Base-by-base conservation (phyloP, 169 alveolate genomes). In the Eimeria mitis region DNA sequence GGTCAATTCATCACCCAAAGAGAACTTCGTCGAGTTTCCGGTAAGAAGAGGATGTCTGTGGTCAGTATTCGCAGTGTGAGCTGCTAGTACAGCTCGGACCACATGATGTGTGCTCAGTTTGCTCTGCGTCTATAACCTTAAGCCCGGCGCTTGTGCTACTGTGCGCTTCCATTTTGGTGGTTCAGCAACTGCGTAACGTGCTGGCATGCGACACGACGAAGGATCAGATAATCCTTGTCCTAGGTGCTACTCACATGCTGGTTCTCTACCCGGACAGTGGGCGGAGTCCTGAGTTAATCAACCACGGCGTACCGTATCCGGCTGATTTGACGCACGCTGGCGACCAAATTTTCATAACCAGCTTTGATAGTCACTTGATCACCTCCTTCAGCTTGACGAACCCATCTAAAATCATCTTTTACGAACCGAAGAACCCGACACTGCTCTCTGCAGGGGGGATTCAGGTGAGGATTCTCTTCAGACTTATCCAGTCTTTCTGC, bases 361-460 rank as follows among this genome's bases (percentile, higher is more conserved):
- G 81, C 70, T 92, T 79, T 71, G 94, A 84, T 11, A 92, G 94
- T 19, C 96, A 79, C 47, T 47, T 92, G 94, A 83, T 92, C 23
- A 79, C 87, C 59, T 37, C 89, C 7, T 59, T 92, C 52, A 83
- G 70, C 40, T 21, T 71, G 47, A 25, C 40, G 52, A 42, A 92
- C 56, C 96, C 96, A 13, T n/a, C 42, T 11, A 63, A 79, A 40
- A 34, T 42, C 85, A 56, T 63, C 37, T 54, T 63, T 42, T 70
- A 79, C 89, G 89, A 49, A 34, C 96, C 96, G 21, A 83, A 88
- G 5, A 63, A 83, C 44, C 96, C 96, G 42, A 88, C 89, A 7
- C 83, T 92, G 83, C 96, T 92, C 1, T 92, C 89, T 28, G 90
- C 96, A 1, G 96, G 94, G 25, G 96, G 96, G 54, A 79, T 92